A percentile compares a stretch with the other conserved stretches of the same genome.
phyloP scores from a whole-genome alignment of 2,329 filamentous ascomycete genomes.

The Chaetomiaceae sp. region DNA sequence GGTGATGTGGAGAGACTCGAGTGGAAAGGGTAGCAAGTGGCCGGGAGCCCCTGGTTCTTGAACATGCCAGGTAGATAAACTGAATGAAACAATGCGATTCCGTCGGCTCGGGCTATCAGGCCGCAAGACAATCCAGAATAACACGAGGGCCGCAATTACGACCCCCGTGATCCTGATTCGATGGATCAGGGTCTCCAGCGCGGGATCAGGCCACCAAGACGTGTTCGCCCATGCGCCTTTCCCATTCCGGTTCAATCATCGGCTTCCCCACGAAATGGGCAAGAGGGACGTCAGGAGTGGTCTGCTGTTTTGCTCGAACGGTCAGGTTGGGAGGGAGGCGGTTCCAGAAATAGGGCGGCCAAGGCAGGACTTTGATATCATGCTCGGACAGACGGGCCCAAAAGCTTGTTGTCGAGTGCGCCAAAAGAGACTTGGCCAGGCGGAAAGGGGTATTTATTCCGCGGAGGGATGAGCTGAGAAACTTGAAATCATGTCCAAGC shows the following conservation, averaged over 20 bases:
- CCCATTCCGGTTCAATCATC: neutral
- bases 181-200: neutral
- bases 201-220: conserved; percentile 7
- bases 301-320: neutral
- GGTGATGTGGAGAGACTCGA: too few species aligned
- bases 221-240: conserved; percentile 1
- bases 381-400: too few species aligned
- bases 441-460: too few species aligned
- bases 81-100: neutral
- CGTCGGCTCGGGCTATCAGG: neutral
- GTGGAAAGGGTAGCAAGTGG: too few species aligned
- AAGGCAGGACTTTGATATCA: too few species aligned
- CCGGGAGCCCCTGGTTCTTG: neutral
- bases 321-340: too few species aligned
- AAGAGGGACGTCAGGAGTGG: neutral
- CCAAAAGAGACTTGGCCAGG: too few species aligned
- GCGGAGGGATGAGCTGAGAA: too few species aligned
- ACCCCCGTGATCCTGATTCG: conserved; percentile 4
- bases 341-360: too few species aligned
- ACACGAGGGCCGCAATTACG: neutral
- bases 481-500: too few species aligned
- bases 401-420: too few species aligned
- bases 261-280: neutral
- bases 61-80: neutral
- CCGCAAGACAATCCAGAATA: neutral